Conservation (phyloP, 805 yeast genomes). For the Wickerhamomyces ciferrii region DNA sequence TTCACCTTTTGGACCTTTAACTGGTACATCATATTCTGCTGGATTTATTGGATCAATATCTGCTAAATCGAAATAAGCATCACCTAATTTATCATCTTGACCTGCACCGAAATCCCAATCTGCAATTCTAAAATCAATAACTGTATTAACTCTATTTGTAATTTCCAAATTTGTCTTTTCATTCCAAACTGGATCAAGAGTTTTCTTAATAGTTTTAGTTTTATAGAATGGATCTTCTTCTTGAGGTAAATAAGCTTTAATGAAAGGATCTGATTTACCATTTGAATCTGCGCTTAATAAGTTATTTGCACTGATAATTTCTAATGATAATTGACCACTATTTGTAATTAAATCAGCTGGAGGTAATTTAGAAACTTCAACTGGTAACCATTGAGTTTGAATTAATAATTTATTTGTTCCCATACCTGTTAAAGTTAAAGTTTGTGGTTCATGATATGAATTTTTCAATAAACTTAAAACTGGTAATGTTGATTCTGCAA, state of each 20-base stretch:
- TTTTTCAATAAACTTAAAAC: slow-evolving; percentile 60
- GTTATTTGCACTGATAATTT: slow-evolving; percentile 56
- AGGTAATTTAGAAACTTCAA: slow-evolving; percentile 55
- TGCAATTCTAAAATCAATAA: slow-evolving; percentile 49
- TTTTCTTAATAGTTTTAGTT: slow-evolving; percentile 78
- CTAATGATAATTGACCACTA: slow-evolving; percentile 64
- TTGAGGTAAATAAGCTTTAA: slow-evolving; percentile 63
- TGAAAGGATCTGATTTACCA: slow-evolving; percentile 93
- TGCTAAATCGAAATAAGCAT: slow-evolving; percentile 48
- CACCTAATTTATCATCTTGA: slow-evolving; percentile 78
- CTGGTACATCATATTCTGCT: slow-evolving; percentile 44
- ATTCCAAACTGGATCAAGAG: slow-evolving; percentile 87
- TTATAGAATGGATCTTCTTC: slow-evolving; percentile 54
- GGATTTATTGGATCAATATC: slow-evolving; percentile 57
- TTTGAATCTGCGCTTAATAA: slow-evolving; percentile 83
- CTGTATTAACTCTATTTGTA: slow-evolving; percentile 56
- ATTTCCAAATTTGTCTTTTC: slow-evolving; percentile 57
- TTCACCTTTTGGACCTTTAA: slow-evolving; percentile 35
- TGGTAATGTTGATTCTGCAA: slow-evolving; percentile 62
- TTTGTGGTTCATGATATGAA: slow-evolving; percentile 58
- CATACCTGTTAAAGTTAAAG: slow-evolving; percentile 49
- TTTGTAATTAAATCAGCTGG: slow-evolving; percentile 70
- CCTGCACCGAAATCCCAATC: slow-evolving; percentile 97
- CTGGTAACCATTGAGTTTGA: slow-evolving; percentile 77
- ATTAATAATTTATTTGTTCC: slow-evolving; percentile 48